Evolutionary conservation across 352 stramenopile species (phyloP).

Genomic region (Phytopythium oedochilum): DNA sequence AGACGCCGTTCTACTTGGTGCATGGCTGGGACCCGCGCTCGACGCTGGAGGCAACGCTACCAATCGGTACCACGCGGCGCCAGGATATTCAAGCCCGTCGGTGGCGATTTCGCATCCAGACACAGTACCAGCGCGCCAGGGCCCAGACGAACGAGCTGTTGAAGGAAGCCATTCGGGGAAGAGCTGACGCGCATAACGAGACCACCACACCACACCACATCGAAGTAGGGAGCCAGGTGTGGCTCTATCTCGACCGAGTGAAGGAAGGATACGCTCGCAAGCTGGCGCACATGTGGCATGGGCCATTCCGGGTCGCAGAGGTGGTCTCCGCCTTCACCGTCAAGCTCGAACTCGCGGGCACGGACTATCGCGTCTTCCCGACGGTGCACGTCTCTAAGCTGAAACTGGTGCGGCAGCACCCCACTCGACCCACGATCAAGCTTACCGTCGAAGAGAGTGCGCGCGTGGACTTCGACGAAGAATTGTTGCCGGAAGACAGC

Average conservation of each 20-base stretch:
- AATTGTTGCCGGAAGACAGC: constrained; percentile 13
- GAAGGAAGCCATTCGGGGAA: neutral
- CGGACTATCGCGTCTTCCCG: constrained; percentile 12
- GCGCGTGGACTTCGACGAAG: constrained; percentile 18
- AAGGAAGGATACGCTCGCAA: constrained; percentile 7
- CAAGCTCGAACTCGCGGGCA: constrained; percentile 3
- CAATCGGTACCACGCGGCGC: neutral
- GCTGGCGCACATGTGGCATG: constrained; percentile 22
- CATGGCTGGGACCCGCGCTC: constrained; percentile 12
- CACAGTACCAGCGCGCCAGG: constrained; percentile 4
- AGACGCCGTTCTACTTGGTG: constrained; percentile 16
- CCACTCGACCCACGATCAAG: neutral
- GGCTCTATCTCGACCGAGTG: constrained; percentile 19
- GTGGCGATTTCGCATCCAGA: constrained; percentile 2
- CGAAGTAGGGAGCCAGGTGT: constrained; percentile 10
- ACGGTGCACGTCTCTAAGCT: constrained; percentile 19
- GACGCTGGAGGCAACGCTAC: constrained; percentile 4
- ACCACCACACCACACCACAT: neutral
- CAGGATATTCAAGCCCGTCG: neutral
- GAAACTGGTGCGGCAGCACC: constrained; percentile 7
- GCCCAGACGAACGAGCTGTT: neutral
- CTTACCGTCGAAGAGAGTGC: neutral
- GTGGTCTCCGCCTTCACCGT: constrained; percentile 7
- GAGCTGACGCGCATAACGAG: constrained; percentile 2
- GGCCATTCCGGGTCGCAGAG: constrained; percentile 5